phyloP scores from a whole-genome alignment of 352 stramenopile genomes.

The Globisporangium echinulatum region DNA sequence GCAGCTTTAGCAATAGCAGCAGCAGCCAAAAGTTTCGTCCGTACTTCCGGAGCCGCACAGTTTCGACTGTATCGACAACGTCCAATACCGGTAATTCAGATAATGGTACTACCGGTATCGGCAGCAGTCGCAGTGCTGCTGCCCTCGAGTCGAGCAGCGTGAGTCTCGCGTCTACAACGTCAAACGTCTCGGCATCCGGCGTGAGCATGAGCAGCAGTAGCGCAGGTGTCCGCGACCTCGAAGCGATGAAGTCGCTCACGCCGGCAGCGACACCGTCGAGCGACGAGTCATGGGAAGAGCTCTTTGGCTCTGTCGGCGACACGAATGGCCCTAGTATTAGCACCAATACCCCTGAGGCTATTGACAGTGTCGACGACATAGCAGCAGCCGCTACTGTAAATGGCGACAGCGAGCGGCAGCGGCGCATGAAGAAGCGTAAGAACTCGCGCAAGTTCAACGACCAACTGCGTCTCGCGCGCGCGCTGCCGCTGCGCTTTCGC shows the following conservation, averaged over 20 bases:
- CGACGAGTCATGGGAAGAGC: slow-evolving; percentile 64
- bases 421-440: slow-evolving; percentile 53
- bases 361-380: background rate
- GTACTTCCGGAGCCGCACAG: slow-evolving; percentile 19
- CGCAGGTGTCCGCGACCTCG: slow-evolving; percentile 31
- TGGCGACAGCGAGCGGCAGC: slow-evolving; percentile 23
- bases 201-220: slow-evolving; percentile 9
- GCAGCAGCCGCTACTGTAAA: background rate
- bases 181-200: background rate
- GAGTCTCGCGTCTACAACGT: slow-evolving; percentile 24
- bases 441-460: slow-evolving; percentile 69
- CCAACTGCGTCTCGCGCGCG: slow-evolving; percentile 48
- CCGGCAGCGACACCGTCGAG: slow-evolving; percentile 11
- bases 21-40: slow-evolving; percentile 23
- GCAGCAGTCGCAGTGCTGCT: too few relatives aligned
- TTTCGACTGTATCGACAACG: slow-evolving; percentile 6
- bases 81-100: slow-evolving; percentile 7
- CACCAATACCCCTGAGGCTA: too few relatives aligned
- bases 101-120: background rate
- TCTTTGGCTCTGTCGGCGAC: slow-evolving; percentile 33
- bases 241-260: slow-evolving; percentile 64
- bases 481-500: slow-evolving; percentile 42
- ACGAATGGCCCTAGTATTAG: background rate
- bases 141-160: slow-evolving; percentile 25
- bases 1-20: slow-evolving; percentile 18